Conservation (phyloP, 257 asterid genomes). For the Asclepias syriaca region DNA sequence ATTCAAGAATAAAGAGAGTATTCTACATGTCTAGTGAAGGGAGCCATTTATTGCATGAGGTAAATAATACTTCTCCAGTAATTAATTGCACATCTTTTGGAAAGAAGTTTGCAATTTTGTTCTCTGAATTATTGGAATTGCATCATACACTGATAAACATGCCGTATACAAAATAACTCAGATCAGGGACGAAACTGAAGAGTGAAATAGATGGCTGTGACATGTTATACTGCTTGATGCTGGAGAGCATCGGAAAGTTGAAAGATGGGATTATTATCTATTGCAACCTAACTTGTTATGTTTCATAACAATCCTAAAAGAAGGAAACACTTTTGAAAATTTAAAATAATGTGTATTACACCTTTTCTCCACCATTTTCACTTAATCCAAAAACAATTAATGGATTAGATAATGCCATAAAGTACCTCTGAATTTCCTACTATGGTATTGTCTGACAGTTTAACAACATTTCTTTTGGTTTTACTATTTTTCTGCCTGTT, state of each 20-base stretch:
- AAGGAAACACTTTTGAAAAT: neutral
- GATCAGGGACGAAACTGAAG: neutral
- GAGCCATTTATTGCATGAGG: slow-evolving; percentile 90
- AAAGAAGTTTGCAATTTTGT: neutral
- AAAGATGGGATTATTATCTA: neutral
- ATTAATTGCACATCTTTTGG: neutral
- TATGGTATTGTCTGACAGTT: neutral
- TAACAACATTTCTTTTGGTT: neutral
- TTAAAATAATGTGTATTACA: neutral
- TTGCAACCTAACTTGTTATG: neutral
- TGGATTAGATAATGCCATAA: neutral
- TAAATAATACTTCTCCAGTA: slow-evolving; percentile 22
- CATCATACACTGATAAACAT: neutral
- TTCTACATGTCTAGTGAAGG: slow-evolving; percentile 99
- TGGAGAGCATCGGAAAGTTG: neutral
- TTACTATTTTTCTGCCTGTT: neutral
- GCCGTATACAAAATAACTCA: neutral
- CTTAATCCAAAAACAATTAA: neutral
- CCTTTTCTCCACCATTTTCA: slow-evolving; percentile 1
- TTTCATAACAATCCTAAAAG: neutral
- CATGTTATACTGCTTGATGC: neutral
- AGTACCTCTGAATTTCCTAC: neutral
- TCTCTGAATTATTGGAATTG: neutral
- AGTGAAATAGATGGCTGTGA: neutral
- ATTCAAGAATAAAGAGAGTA: slow-evolving; percentile 78